A percentile compares a stretch with the other conserved stretches of the same genome.
These are phyloP conservation scores for Saccharomycopsis lassenensis DNA, from an alignment of 805 yeast genomes.

Conservation along the genomic window DNA sequence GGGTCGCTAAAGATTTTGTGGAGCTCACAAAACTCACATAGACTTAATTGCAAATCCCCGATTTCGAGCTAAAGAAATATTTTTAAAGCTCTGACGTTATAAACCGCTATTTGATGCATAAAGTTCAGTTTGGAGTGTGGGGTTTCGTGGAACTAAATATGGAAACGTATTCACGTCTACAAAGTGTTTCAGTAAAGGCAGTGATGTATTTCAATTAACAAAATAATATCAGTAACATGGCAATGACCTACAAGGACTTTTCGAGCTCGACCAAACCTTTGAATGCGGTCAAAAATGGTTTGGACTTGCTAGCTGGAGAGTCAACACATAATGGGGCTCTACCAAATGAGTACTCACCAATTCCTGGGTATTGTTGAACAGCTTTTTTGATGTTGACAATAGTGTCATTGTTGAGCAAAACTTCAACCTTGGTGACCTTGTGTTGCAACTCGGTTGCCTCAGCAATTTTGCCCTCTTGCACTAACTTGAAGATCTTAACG, in stretches of 20 bases:
- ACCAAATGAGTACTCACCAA: slow-evolving; percentile 35
- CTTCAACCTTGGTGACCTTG: slow-evolving; percentile 35
- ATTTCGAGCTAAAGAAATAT: too few species aligned
- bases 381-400: slow-evolving; percentile 39
- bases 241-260: slow-evolving; percentile 5
- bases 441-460: slow-evolving; percentile 35
- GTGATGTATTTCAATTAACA: too few species aligned
- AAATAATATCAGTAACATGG: too few species aligned
- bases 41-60: too few species aligned
- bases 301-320: slow-evolving; percentile 25
- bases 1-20: too few species aligned
- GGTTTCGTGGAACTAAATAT: too few species aligned
- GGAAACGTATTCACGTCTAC: too few species aligned
- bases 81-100: too few species aligned
- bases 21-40: too few species aligned
- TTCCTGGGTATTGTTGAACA: slow-evolving; percentile 27
- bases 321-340: slow-evolving; percentile 38
- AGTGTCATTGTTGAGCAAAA: slow-evolving; percentile 31
- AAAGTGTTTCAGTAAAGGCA: too few species aligned
- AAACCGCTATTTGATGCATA: too few species aligned
- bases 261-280: slow-evolving; percentile 4
- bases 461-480: slow-evolving; percentile 29
- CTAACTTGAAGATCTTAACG: slow-evolving; percentile 31
- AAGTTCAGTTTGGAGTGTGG: too few species aligned
- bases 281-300: slow-evolving; percentile 10